Base-by-base conservation (phyloP, 495 filamentous ascomycete species). In the Aspergillus ellipticus region DNA sequence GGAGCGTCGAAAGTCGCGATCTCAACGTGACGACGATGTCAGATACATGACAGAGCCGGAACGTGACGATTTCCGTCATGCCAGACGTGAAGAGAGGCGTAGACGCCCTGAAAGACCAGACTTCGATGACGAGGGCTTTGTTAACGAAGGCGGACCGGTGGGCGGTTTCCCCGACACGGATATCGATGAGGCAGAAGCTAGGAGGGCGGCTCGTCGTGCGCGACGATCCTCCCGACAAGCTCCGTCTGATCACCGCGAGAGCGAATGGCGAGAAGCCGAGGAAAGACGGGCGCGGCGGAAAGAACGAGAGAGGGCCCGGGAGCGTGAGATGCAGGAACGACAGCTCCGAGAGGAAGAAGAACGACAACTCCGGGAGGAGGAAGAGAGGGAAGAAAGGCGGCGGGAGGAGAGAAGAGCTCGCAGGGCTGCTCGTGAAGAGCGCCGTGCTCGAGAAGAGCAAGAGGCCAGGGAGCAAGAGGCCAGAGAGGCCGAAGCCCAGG, bases 141-240 rank as follows among this genome's bases (percentile, higher is more conserved):
- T 67, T 13, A 75, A 76, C 4, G 77, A 80, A 56, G 66, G 65
- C 9, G 69, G 63, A 9, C 65, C 61, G 9, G 62, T 55, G 11
- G 68, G 59, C 11, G 69, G 57, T n/a, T 66, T 59, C 35, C 64
- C 61, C 11, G 71, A 73, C 9, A 68, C 71, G 66, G 70, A 87
- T 73, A 58, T 79, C 58, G 74, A 81, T 78, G 62, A 76, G 72
- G 67, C 59, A 67, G 76, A 80, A 67, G 62, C 70, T 72, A 62
- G 79, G 67, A 58, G 80, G 77, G 71, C 81, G 68, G 70, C 80
- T 66, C 66, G 78, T 6, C 66, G 71, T 21, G 68, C 72, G 3
- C 71, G 70, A 33, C 61, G 71, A 56, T 65, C 67, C 26, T 64
- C 73, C 29, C 67, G 72, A 51, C 66, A 75, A 24, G 70, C 65